Base-by-base conservation (phyloP, 2,329 filamentous ascomycete genomes). In the Didymella glomerata region DNA sequence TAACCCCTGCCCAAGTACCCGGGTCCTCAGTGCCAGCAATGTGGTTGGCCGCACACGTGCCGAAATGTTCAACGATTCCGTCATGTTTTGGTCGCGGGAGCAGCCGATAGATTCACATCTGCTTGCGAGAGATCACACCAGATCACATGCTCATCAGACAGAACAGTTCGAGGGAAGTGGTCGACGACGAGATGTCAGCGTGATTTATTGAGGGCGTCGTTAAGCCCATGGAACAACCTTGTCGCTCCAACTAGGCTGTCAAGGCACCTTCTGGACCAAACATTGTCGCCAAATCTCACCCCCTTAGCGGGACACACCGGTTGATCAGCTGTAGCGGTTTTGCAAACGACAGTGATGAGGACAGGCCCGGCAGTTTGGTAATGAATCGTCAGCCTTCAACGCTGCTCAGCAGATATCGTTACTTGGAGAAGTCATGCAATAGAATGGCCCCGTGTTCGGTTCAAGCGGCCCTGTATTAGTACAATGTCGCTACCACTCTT, bases 1-100 rank as follows among this genome's bases (percentile, higher is more conserved):
- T 44, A 11, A 53, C 44, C 54, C 69, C 68, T 63, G 54, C 62
- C 70, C 72, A 68, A 64, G 63, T 59, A 64, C 55, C 63, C 68
- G 70, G 72, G 63, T 66, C 41, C 40, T 27, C 22, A 51, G 57
- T 51, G 67, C 66, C 66, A 58, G 48, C 57, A 41, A 60, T 56
- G 61, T 69, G 68, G 66, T 64, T 69, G 63, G 58, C 55, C 55
- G 56, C 50, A 59, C 50, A 58, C 63, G 56, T 60, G 58, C 45
- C 62, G 49, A 64, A 59, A 14, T 24, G 60, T 57, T 50, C 51
- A 32, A 54, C 40, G 44, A 60, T 62, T 62, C 57, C 63, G 62
- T 65, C 68, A 66, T 62, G 52, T 48, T 51, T 55, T 51, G 63
- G 54, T 58, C 49, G 65, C 70, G 70, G 70, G 69, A 71, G 69